Conservation (phyloP, 768 basidiomycete species). For the Naganishia friedmannii region DNA sequence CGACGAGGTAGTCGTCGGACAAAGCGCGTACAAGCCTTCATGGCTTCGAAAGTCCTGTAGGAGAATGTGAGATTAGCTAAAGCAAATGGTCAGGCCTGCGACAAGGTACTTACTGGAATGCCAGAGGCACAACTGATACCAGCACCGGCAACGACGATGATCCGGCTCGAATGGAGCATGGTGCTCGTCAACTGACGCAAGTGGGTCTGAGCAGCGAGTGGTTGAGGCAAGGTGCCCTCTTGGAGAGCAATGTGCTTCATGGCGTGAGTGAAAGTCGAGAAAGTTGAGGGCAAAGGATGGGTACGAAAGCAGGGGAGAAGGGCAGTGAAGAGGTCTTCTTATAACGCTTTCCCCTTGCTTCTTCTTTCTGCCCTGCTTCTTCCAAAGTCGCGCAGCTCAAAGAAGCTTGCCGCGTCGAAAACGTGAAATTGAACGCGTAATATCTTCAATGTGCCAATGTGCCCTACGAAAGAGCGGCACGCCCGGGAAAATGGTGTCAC, state of each 20-base stretch:
- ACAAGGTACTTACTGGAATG: constrained; percentile 72
- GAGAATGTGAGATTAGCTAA: neutral
- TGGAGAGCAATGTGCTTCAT: constrained; percentile 19
- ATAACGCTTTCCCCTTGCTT: too few relatives aligned
- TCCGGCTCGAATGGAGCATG: constrained; percentile 43
- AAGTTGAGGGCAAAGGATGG: too few relatives aligned
- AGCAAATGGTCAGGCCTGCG: too few relatives aligned
- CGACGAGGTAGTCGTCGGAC: constrained; percentile 59
- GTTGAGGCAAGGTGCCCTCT: constrained; percentile 2
- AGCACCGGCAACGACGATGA: constrained; percentile 87
- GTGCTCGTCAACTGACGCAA: constrained; percentile 20
- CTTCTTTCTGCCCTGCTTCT: too few relatives aligned
- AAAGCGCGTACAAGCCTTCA: constrained; percentile 81
- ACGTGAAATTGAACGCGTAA: too few relatives aligned
- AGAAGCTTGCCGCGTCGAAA: too few relatives aligned
- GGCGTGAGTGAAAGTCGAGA: neutral
- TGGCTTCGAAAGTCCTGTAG: constrained; percentile 90
- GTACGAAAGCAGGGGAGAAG: too few relatives aligned
- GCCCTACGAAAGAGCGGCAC: too few relatives aligned
- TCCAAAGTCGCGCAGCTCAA: too few relatives aligned
- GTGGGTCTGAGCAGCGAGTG: constrained; percentile 5
- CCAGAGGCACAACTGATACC: constrained; percentile 95
- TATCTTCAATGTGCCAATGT: too few relatives aligned
- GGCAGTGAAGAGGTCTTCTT: too few relatives aligned
- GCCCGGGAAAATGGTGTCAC: too few relatives aligned